Base-by-base conservation (phyloP, 1,139 yeast species). In the Scheffersomyces insectosa region DNA sequence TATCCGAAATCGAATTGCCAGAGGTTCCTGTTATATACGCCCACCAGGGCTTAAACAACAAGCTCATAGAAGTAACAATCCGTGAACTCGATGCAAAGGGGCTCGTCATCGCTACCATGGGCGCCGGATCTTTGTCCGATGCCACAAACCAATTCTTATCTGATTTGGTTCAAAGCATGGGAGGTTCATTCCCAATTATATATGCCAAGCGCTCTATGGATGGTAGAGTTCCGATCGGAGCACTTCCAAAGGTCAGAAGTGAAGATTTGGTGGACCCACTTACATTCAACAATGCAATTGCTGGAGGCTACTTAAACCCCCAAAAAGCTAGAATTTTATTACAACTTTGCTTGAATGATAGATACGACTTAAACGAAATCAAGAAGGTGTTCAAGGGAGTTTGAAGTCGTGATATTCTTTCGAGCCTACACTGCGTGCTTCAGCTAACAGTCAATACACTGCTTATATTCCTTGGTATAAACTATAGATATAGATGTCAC, bases 171-270 rank as follows among this genome's bases (percentile, higher is more conserved):
- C 20, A 9, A 20, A 65, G 70, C 49, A 38, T 53, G 15, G 49
- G 59, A 12, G 55, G 62, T 27, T 56, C 68, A 37, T 66, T 80
- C 33, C 88, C 89, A 1, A 71, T 83, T 2, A 71, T 83, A 2
- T 83, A 80, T 56, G 80, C 87, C 30, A 82, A 83, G 55, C 71
- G 89, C 55, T 75, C 88, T 3, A 80, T 80, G 77, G 88, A 83
- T 52, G 84, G 83, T 20, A 72, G 77, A 77, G 79, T 79, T 31
- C 81, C 83, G 2, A 60, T 57, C n/a, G 77, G 75, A 1, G 70
- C 74, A 30, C 54, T 77, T 42, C 82, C 82, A 30, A 62, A 52
- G 25, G 50, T 55, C 2, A 44, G 54, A 9, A 57, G 61, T 10
- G 57, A 54, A 32, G 63, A 34, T 14, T 31, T 37, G 15, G 36